Conservation (phyloP, 2,329 filamentous ascomycete genomes). For the Fusarium sp. region DNA sequence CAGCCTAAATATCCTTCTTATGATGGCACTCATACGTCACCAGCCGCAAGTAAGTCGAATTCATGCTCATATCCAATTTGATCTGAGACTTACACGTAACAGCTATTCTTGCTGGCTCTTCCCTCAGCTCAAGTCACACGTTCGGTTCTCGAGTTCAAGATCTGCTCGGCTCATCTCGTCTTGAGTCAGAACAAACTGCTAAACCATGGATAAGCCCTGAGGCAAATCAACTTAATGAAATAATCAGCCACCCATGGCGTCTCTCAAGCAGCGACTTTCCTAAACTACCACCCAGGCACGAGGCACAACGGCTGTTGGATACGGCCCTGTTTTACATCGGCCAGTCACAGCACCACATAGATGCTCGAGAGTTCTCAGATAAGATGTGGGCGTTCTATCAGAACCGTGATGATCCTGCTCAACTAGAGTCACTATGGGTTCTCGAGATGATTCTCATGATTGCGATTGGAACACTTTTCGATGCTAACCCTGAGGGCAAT, state of each 20-base stretch:
- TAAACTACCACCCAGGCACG: slow-evolving; percentile 38
- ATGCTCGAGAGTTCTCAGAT: slow-evolving; percentile 45
- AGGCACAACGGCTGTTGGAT: slow-evolving; percentile 41
- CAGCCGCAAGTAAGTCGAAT: slow-evolving; percentile 37
- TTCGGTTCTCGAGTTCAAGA: slow-evolving; percentile 45
- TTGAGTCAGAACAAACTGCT: slow-evolving; percentile 20
- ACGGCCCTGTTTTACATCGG: slow-evolving; percentile 45
- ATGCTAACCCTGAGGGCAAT: slow-evolving; percentile 43
- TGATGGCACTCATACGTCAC: slow-evolving; percentile 31
- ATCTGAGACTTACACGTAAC: background rate
- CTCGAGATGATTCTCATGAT: slow-evolving; percentile 47
- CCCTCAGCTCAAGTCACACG: slow-evolving; percentile 43
- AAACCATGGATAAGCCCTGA: slow-evolving; percentile 39
- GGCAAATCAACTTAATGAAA: slow-evolving; percentile 32
- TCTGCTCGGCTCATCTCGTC: slow-evolving; percentile 37
- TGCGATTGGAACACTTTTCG: slow-evolving; percentile 43
- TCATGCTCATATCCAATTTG: fast-evolving
- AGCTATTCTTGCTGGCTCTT: slow-evolving; percentile 45
- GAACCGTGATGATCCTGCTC: slow-evolving; percentile 38
- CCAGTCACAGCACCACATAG: slow-evolving; percentile 45
- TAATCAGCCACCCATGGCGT: slow-evolving; percentile 36
- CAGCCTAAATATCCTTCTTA: slow-evolving; percentile 18
- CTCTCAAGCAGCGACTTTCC: slow-evolving; percentile 42
- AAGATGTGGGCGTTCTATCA: slow-evolving; percentile 46
- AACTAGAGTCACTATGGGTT: slow-evolving; percentile 42